These are phyloP conservation scores for Orobanche coerulescens DNA, from an alignment of 257 asterid species.

Conservation along the genomic window DNA sequence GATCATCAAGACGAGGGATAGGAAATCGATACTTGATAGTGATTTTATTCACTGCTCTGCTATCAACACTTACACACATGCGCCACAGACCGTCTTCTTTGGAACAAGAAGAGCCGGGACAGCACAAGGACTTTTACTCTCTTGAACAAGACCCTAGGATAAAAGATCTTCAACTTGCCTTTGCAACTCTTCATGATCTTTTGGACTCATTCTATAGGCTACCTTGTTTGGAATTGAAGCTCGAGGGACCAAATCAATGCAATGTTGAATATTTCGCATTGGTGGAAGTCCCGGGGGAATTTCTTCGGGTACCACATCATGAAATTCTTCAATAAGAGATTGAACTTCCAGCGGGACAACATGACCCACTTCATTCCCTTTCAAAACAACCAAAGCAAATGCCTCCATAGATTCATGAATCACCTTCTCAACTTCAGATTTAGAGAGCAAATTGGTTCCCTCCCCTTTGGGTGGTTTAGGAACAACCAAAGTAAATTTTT, in stretches of 20 bases:
- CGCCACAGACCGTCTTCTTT: constrained; percentile 15
- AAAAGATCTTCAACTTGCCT: not conserved
- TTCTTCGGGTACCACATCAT: not conserved
- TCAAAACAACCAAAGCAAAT: not conserved
- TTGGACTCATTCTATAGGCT: not conserved
- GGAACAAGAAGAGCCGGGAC: constrained; percentile 5
- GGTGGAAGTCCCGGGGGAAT: not conserved
- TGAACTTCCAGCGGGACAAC: not conserved
- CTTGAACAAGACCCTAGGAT: not conserved
- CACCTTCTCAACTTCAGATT: not conserved
- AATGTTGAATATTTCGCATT: not conserved
- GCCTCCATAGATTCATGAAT: not conserved
- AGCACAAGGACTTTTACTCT: not conserved
- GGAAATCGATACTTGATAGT: constrained; percentile 11
- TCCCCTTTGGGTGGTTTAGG: not conserved
- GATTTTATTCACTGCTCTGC: constrained; percentile 8
- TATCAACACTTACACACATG: not conserved
- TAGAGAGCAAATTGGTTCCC: not conserved
- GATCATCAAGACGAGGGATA: constrained; percentile 7
- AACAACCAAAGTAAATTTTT: not conserved
- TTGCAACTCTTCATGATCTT: not conserved
- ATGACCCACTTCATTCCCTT: not conserved
- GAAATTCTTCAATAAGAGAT: not conserved
- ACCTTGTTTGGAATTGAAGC: no score
- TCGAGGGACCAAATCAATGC: not conserved